Base-by-base conservation (phyloP, 257 asterid genomes). In the Nicotiana otophora region DNA sequence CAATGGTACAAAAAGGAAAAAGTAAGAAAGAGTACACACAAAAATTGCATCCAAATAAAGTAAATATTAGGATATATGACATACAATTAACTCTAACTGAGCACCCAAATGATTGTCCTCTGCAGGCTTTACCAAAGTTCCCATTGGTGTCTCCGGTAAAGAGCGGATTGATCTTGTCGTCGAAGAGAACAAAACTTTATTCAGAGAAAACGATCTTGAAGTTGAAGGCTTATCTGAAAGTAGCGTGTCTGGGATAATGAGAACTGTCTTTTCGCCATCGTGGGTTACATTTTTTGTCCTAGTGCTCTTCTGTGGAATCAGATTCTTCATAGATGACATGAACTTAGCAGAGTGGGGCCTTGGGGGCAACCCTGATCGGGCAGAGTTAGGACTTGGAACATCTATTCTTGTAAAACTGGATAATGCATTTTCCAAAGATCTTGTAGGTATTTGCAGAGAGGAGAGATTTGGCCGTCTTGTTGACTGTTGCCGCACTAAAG, bases 201-300 rank as follows among this genome's bases (percentile, higher is more conserved):
- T 94, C 42, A 94, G 89, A 81, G 99, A 93, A 88, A 93, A 96
- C n/a, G 99, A 95, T 86, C 97, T 92, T 33, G 98, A 94, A 80
- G 99, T 92, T 14, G 97, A 90, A 84, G 98, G 98, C 86, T 90
- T 90, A 86, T 89, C 95, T 12, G 97, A 91, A 81, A 88, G 87
- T 34, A 90, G 91, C n/a, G 87, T 81, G 46, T 91, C 96, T 60
- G 95, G 96, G 84, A 93, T 66, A 81, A 94, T 91, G n/a, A 93
- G 92, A 86, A 92, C 97, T 3, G 92, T 88, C 82, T 92, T 92
- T 81, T 94, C 99, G 83, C 89, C 93, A 83, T 93, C 96, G 5
- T 80, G 95, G 26, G 90, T 84, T 17, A 81, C 82, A 72, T 85
- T 87, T 90, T 91, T 96, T 34, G 86, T 90, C 90, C 86, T 87